phyloP scores from a whole-genome alignment of 305 asterid genomes.

The Fraxinus sp. region DNA sequence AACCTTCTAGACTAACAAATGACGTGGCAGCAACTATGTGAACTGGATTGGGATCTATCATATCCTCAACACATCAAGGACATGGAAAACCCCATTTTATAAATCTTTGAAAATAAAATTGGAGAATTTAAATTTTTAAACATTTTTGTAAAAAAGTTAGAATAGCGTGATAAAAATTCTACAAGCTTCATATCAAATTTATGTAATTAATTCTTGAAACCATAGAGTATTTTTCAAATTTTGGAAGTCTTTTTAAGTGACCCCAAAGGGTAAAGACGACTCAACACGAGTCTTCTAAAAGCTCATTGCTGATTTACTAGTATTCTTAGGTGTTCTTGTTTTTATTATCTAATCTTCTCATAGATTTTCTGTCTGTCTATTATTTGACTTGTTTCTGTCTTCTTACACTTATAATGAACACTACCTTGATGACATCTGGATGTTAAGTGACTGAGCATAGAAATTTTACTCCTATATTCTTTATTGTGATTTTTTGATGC shows the following conservation, averaged over 20 bases:
- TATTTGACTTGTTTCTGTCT: neutral
- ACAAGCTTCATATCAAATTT: neutral
- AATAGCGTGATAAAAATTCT: neutral
- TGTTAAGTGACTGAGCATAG: neutral
- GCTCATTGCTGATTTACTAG: neutral
- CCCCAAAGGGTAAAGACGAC: neutral
- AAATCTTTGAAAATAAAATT: neutral
- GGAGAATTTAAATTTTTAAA: neutral
- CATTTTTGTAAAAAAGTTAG: neutral
- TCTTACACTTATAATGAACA: neutral
- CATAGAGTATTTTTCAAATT: neutral
- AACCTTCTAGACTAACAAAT: neutral
- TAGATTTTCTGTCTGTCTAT: neutral
- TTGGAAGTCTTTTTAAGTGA: neutral
- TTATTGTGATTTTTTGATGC: slow-evolving; percentile 10
- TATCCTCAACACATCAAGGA: neutral
- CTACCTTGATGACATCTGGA: neutral
- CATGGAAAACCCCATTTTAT: neutral
- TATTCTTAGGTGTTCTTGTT: neutral
- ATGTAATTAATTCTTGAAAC: neutral
- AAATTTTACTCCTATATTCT: neutral
- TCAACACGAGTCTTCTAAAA: neutral
- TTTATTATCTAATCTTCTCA: neutral
- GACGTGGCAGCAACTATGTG: neutral
- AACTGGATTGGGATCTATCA: neutral